A percentile compares a stretch with the other conserved stretches of the same genome.
These are phyloP conservation scores for Chaetomidium leptoderma DNA, from an alignment of 495 filamentous ascomycete species.

Conservation along the genomic window DNA sequence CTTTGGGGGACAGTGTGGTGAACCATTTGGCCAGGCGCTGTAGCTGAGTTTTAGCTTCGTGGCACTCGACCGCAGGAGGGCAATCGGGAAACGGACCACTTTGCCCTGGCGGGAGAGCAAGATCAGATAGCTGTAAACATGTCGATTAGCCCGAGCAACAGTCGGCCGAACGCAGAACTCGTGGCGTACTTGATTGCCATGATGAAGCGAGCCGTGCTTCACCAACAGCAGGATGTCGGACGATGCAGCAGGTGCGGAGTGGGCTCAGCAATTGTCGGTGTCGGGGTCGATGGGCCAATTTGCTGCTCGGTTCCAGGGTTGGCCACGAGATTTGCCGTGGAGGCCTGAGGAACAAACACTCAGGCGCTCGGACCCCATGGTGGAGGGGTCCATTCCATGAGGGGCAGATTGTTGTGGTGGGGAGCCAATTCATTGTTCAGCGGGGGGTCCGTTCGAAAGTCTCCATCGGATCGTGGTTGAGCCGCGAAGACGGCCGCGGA, in stretches of 20 bases:
- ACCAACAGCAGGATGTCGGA: constrained; percentile 22
- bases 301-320: constrained; percentile 11
- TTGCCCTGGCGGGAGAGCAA: constrained; percentile 96
- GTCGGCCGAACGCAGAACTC: background rate
- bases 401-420: too few species aligned
- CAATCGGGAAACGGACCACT: constrained; percentile 69
- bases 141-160: constrained; percentile 16
- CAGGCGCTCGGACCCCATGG: background rate
- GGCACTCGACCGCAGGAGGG: constrained; percentile 38
- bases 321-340: constrained; percentile 20
- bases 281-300: constrained; percentile 4
- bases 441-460: background rate
- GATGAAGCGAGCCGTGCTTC: constrained; percentile 33
- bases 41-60: constrained; percentile 24
- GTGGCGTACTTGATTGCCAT: constrained; percentile 48
- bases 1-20: constrained; percentile 93
- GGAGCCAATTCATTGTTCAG: too few species aligned
- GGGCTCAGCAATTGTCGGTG: background rate
- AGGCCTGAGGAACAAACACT: constrained; percentile 16
- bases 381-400: constrained; percentile 17
- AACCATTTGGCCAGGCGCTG: constrained; percentile 99
- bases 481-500: background rate
- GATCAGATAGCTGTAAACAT: constrained; percentile 76
- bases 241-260: constrained; percentile 13
- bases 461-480: background rate